Percentiles rank a stretch among this genome's conserved stretches.
phyloP scores from a whole-genome alignment of 2,329 filamentous ascomycete species.

The Escovopsis sp. region DNA sequence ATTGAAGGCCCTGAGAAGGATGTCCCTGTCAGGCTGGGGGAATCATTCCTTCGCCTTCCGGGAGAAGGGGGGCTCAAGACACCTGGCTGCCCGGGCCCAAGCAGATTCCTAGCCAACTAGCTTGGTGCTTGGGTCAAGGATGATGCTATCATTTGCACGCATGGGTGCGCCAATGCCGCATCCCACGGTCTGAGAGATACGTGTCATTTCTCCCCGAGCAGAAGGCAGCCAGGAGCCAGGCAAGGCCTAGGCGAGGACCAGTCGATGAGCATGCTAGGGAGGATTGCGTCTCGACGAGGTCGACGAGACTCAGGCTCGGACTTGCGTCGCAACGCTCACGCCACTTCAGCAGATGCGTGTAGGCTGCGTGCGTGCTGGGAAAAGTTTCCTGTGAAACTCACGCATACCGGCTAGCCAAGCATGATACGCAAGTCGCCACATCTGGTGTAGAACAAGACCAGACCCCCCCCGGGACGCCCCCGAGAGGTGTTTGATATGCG shows the following conservation, averaged over 20 bases:
- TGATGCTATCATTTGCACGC: too few species aligned
- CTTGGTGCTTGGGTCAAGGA: too few species aligned
- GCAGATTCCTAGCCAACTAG: too few species aligned
- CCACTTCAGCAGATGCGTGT: neutral
- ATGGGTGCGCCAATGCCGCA: too few species aligned
- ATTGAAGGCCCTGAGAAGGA: too few species aligned
- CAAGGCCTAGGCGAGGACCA: neutral
- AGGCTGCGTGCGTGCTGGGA: neutral
- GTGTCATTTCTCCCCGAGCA: neutral
- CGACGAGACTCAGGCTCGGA: neutral
- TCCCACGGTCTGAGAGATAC: neutral
- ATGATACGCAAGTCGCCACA: conserved; percentile 2
- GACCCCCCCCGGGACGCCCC: too few species aligned
- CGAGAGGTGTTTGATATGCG: neutral
- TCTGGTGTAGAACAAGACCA: neutral
- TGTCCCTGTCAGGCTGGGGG: too few species aligned
- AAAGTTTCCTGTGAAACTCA: conserved; percentile 1
- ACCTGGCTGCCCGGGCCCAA: too few species aligned
- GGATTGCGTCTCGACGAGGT: neutral
- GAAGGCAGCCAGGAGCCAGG: neutral
- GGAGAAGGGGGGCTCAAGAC: too few species aligned
- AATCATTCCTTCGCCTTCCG: too few species aligned
- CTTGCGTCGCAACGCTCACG: neutral
- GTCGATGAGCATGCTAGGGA: neutral
- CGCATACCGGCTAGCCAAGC: neutral